A percentile compares a stretch with the other conserved stretches of the same genome.
Conservation (phyloP, 2,329 filamentous ascomycete genomes). For the Trichoderma simmonsii region DNA sequence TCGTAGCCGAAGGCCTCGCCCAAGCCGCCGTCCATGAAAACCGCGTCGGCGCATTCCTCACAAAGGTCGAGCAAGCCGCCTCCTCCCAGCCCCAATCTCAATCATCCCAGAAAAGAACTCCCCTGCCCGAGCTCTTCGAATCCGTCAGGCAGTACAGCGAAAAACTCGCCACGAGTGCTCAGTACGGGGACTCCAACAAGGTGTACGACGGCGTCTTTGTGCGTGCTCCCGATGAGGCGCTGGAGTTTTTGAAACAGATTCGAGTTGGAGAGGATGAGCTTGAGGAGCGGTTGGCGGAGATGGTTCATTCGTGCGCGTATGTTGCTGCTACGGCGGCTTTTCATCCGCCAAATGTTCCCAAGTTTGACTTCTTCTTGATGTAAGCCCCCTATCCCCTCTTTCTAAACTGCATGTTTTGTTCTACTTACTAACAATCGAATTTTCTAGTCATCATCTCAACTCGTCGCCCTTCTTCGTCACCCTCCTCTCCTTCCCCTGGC, state of each 20-base stretch:
- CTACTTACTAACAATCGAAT: background rate
- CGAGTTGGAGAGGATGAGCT: constrained; percentile 55
- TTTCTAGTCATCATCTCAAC: constrained; percentile 66
- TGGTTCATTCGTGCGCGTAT: constrained; percentile 63
- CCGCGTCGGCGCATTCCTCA: constrained; percentile 54
- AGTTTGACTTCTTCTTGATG: constrained; percentile 78
- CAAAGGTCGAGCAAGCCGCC: constrained; percentile 48
- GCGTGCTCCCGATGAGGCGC: constrained; percentile 61
- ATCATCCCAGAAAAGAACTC: constrained; percentile 22
- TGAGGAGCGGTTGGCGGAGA: constrained; percentile 53
- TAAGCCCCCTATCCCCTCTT: constrained; percentile 32
- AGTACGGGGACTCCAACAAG: constrained; percentile 56
- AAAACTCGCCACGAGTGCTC: constrained; percentile 52
- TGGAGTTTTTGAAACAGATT: constrained; percentile 58
- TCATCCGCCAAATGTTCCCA: constrained; percentile 60
- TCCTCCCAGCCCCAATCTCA: constrained; percentile 18
- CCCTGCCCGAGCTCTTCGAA: constrained; percentile 56
- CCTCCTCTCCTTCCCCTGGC: constrained; percentile 60
- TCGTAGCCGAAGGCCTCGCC: constrained; percentile 76
- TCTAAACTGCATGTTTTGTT: background rate
- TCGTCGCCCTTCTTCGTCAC: constrained; percentile 67
- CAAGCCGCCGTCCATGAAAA: constrained; percentile 68
- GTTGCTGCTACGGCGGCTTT: constrained; percentile 56
- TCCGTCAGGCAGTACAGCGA: constrained; percentile 51
- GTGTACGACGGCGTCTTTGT: constrained; percentile 65